phyloP scores from a whole-genome alignment of 768 basidiomycete genomes.

The Naganishia onofrii region DNA sequence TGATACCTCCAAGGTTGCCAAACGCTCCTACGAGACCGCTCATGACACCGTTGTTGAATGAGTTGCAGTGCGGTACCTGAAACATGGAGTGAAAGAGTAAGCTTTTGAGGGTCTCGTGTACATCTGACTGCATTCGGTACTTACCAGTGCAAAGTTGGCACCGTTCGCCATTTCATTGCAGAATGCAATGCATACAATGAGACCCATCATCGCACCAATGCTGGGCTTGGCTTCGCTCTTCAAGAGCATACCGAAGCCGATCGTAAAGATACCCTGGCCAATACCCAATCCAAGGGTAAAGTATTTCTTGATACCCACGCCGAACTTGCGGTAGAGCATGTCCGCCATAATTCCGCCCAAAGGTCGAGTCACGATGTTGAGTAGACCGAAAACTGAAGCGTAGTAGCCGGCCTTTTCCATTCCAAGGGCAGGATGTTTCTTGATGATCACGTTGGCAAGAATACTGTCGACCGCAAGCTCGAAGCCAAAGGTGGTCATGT shows the following conservation, averaged over 20 bases:
- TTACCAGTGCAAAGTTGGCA: constrained; percentile 45
- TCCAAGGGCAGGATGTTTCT: constrained; percentile 54
- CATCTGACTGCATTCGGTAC: neutral
- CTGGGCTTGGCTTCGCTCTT: constrained; percentile 10
- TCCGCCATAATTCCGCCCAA: constrained; percentile 59
- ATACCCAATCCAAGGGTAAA: constrained; percentile 56
- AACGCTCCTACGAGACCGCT: constrained; percentile 24
- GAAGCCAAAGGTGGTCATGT: constrained; percentile 61
- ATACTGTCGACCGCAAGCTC: constrained; percentile 63
- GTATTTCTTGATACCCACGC: constrained; percentile 57
- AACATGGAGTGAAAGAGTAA: constrained; percentile 43
- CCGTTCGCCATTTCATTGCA: constrained; percentile 58
- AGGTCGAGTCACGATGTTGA: constrained; percentile 60
- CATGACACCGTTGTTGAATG: constrained; percentile 43
- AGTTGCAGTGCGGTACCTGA: constrained; percentile 57
- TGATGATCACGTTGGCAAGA: constrained; percentile 57
- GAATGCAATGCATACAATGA: constrained; percentile 53
- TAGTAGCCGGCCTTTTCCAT: constrained; percentile 60
- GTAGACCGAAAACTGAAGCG: constrained; percentile 55
- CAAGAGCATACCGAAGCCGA: constrained; percentile 56
- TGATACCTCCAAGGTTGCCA: constrained; percentile 28
- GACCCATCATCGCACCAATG: constrained; percentile 33
- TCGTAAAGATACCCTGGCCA: constrained; percentile 55
- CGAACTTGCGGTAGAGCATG: constrained; percentile 52
- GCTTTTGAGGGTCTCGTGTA: neutral